Evolutionary conservation across 2,329 filamentous ascomycete species (phyloP).

Genomic region (Exophiala mesophila): DNA sequence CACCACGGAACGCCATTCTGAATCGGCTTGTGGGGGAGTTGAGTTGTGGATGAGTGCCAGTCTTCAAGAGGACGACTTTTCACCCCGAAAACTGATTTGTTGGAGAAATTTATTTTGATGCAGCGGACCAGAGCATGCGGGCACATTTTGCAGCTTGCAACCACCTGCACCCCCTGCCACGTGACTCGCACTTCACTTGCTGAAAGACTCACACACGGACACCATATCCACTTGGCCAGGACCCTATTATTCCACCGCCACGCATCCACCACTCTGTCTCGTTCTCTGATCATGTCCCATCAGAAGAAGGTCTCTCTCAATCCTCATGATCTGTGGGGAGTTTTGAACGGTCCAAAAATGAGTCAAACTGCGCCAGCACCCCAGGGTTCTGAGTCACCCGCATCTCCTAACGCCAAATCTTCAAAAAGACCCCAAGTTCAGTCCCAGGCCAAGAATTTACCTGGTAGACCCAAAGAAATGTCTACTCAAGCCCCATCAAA

Average conservation of each 20-base stretch:
- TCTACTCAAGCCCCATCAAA: constrained; percentile 27
- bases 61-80: constrained; percentile 17
- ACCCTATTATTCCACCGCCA: constrained; percentile 11
- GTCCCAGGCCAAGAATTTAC: constrained; percentile 29
- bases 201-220: constrained; percentile 10
- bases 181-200: constrained; percentile 13
- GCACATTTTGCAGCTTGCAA: constrained; percentile 7
- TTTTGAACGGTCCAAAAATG: constrained; percentile 20
- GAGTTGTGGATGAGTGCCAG: constrained; percentile 5
- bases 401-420: constrained; percentile 19
- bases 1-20: constrained; percentile 62
- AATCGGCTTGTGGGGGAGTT: constrained; percentile 12
- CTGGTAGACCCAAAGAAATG: constrained; percentile 26
- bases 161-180: constrained; percentile 8
- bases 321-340: constrained; percentile 27
- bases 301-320: constrained; percentile 25
- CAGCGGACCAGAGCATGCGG: constrained; percentile 11
- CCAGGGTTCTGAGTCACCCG: constrained; percentile 23
- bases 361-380: constrained; percentile 18
- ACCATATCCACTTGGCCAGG: not conserved
- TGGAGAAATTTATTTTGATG: constrained; percentile 6
- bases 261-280: constrained; percentile 10
- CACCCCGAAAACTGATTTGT: no score
- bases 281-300: constrained; percentile 22
- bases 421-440: constrained; percentile 30